Conservation (phyloP, 805 yeast species). For the Lipomyces sp. region DNA sequence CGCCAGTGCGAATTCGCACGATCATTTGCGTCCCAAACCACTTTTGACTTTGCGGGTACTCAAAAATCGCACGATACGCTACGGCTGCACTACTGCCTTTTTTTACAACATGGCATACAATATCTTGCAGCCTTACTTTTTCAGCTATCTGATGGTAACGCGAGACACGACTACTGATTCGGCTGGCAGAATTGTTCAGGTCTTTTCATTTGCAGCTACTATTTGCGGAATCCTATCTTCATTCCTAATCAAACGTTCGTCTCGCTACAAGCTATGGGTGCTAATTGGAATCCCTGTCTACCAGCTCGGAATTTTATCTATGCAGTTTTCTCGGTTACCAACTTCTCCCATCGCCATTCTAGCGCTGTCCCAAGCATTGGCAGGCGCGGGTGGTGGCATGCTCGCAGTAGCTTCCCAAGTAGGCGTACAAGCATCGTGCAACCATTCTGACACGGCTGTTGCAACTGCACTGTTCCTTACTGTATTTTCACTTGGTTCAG, state of each 20-base stretch:
- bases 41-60: conserved; percentile 58
- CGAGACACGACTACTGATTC: conserved; percentile 57
- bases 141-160: conserved; percentile 60
- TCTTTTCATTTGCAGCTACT: conserved; percentile 65
- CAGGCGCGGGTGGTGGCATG: conserved; percentile 65
- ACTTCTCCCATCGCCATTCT: conserved; percentile 55
- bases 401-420: conserved; percentile 62
- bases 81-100: conserved; percentile 61
- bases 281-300: conserved; percentile 59
- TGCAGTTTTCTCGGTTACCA: conserved; percentile 56
- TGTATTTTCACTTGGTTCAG: conserved; percentile 61
- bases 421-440: conserved; percentile 52
- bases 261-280: conserved; percentile 59
- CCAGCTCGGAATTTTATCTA: conserved; percentile 59
- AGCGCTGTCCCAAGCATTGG: conserved; percentile 60
- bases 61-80: conserved; percentile 68
- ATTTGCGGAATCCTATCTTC: conserved; percentile 61
- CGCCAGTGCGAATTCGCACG: conserved; percentile 20
- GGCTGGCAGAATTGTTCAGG: conserved; percentile 61
- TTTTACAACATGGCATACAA: conserved; percentile 62
- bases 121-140: conserved; percentile 66
- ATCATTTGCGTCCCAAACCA: conserved; percentile 48
- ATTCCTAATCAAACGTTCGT: conserved; percentile 51
- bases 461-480: conserved; percentile 59
- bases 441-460: conserved; percentile 63